A percentile compares a stretch with the other conserved stretches of the same genome.
Conservation (phyloP, 768 basidiomycete species). For the Lactifluus subvellereus region DNA sequence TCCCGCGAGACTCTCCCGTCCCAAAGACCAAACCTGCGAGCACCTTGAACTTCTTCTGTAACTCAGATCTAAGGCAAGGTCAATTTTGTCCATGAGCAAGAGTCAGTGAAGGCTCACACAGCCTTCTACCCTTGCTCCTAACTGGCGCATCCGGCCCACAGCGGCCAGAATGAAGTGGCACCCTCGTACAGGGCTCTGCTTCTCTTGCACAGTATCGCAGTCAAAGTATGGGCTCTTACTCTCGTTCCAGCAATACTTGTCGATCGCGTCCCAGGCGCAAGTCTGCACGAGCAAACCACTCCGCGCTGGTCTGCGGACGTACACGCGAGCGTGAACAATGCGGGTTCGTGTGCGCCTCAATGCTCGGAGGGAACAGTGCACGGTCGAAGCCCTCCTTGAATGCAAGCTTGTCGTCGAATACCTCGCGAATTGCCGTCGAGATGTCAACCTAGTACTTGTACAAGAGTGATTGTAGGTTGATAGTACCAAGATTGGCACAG, state of each 20-base stretch:
- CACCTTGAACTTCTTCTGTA: slow-evolving; percentile 92
- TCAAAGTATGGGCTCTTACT: no score
- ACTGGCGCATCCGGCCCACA: slow-evolving; percentile 97
- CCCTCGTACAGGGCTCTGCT: slow-evolving; percentile 77
- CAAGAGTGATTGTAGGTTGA: slow-evolving; percentile 74
- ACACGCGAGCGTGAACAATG: no score
- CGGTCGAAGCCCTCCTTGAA: slow-evolving; percentile 89
- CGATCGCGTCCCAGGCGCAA: slow-evolving; percentile 76
- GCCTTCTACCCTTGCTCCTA: slow-evolving; percentile 92
- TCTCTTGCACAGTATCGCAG: no score
- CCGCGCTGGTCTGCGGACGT: slow-evolving; percentile 43
- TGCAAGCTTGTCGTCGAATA: slow-evolving; percentile 13
- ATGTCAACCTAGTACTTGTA: no score
- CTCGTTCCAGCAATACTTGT: slow-evolving; percentile 29
- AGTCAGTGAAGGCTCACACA: slow-evolving; percentile 53
- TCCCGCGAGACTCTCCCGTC: slow-evolving; percentile 92
- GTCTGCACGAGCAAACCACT: slow-evolving; percentile 91
- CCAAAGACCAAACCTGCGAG: slow-evolving; percentile 93
- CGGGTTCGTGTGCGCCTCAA: slow-evolving; percentile 31
- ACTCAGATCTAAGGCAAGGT: slow-evolving; percentile 52
- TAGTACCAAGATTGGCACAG: slow-evolving; percentile 93
- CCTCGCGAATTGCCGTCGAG: no score
- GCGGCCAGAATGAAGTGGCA: slow-evolving; percentile 92
- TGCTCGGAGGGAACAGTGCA: slow-evolving; percentile 84
- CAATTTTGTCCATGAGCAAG: background rate